phyloP scores from a whole-genome alignment of 345 rosid species.

The Euphorbia lathyris region DNA sequence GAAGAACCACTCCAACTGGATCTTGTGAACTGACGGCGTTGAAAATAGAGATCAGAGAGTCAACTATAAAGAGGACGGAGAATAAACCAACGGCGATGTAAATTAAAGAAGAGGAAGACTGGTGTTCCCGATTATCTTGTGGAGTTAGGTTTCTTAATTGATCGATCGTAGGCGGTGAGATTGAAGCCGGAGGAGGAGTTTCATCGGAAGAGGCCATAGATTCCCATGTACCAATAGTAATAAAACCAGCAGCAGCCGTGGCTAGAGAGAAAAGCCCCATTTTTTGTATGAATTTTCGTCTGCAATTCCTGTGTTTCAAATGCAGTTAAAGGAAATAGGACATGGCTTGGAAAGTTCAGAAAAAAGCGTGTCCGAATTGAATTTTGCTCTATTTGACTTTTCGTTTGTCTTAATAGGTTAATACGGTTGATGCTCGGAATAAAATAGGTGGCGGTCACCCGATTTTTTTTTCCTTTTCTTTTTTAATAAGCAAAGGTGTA shows the following conservation, averaged over 20 bases:
- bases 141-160: conserved; percentile 19
- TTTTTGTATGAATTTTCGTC: not conserved
- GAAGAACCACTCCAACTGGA: conserved; percentile 64
- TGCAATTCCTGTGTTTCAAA: no score
- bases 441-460: no score
- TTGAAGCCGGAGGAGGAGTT: not conserved
- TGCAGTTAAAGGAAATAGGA: no score
- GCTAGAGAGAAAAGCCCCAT: conserved; percentile 16
- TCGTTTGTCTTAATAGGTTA: not conserved
- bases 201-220: not conserved
- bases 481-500: no score
- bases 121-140: conserved; percentile 17
- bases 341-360: no score
- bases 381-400: not conserved
- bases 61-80: conserved; percentile 46
- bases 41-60: conserved; percentile 56
- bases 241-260: conserved; percentile 15
- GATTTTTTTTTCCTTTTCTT: no score
- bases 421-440: no score
- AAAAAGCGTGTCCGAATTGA: no score
- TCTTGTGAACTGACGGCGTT: conserved; percentile 48
- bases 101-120: conserved; percentile 18
- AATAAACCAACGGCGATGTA: conserved; percentile 33
- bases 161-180: conserved; percentile 31
- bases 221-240: conserved; percentile 16